These are phyloP conservation scores for Alternaria alternata DNA, from an alignment of 2,329 filamentous ascomycete genomes.

Conservation along the genomic window DNA sequence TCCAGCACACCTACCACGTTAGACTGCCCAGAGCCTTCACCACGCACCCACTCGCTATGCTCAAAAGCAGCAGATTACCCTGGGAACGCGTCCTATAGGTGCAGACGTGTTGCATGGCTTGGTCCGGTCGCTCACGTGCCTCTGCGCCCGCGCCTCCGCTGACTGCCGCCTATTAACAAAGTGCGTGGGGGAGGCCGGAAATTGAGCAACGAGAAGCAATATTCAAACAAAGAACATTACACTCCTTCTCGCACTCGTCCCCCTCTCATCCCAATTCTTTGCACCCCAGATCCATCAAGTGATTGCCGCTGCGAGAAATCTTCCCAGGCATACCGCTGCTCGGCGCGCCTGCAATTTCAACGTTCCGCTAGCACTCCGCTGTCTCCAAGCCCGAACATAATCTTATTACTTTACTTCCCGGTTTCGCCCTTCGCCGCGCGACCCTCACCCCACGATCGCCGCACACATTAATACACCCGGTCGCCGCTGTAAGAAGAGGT, in stretches of 20 bases:
- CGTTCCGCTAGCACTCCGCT: slow-evolving; percentile 25
- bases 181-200: slow-evolving; percentile 15
- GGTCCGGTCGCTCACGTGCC: slow-evolving; percentile 13
- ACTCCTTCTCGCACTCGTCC: not conserved
- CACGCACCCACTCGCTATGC: slow-evolving; percentile 22
- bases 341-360: slow-evolving; percentile 18
- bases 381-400: slow-evolving; percentile 20
- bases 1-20: slow-evolving; percentile 2
- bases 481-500: slow-evolving; percentile 36
- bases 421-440: slow-evolving; percentile 39
- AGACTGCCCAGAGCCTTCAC: slow-evolving; percentile 7
- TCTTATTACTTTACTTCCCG: slow-evolving; percentile 26
- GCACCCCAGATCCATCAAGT: slow-evolving; percentile 1
- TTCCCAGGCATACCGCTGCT: slow-evolving; percentile 10
- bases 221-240: slow-evolving; percentile 7
- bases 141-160: slow-evolving; percentile 12
- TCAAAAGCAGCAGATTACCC: slow-evolving; percentile 23
- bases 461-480: slow-evolving; percentile 39
- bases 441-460: slow-evolving; percentile 39
- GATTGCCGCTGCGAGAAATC: slow-evolving; percentile 10
- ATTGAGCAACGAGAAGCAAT: slow-evolving; percentile 1
- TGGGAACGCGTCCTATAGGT: slow-evolving; percentile 24
- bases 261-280: not conserved
- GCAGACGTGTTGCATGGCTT: not conserved
- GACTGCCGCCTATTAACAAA: slow-evolving; percentile 16